A percentile compares a stretch with the other conserved stretches of the same genome.
Evolutionary conservation across 2,329 filamentous ascomycete genomes (phyloP).

Genomic region (Pleoardoris graminearum): DNA sequence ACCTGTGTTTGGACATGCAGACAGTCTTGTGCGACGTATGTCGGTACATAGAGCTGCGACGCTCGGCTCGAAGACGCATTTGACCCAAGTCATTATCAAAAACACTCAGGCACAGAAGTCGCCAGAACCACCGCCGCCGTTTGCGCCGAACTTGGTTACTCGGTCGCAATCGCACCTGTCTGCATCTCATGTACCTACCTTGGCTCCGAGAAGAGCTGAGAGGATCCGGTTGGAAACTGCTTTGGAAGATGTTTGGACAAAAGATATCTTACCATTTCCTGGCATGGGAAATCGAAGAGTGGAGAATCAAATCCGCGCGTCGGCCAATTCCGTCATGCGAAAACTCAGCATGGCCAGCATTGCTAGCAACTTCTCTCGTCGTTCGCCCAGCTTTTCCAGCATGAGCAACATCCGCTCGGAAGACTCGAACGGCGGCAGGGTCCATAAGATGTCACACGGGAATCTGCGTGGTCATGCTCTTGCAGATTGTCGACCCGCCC

Average conservation of each 20-base stretch:
- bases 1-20: constrained; percentile 72
- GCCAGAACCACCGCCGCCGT: constrained; percentile 49
- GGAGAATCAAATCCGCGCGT: constrained; percentile 74
- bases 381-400: constrained; percentile 63
- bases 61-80: constrained; percentile 66
- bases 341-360: constrained; percentile 85
- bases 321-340: constrained; percentile 84
- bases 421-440: constrained; percentile 37
- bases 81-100: constrained; percentile 81
- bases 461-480: constrained; percentile 29
- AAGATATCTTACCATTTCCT: constrained; percentile 77
- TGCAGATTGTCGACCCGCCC: constrained; percentile 32
- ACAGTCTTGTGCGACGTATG: constrained; percentile 65
- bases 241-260: constrained; percentile 81
- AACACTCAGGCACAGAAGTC: constrained; percentile 75
- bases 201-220: constrained; percentile 75
- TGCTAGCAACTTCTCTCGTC: constrained; percentile 73
- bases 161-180: constrained; percentile 79
- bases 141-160: constrained; percentile 62
- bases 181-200: constrained; percentile 66
- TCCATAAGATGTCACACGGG: constrained; percentile 31
- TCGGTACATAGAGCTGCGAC: constrained; percentile 81
- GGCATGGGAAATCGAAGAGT: constrained; percentile 71
- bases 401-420: constrained; percentile 44
- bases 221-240: constrained; percentile 74